Evolutionary conservation across 75 land plant genomes (phyloP), one percentile per base, ranked within the genome.

Genomic region (Cunninghamia lanceolata): DNA sequence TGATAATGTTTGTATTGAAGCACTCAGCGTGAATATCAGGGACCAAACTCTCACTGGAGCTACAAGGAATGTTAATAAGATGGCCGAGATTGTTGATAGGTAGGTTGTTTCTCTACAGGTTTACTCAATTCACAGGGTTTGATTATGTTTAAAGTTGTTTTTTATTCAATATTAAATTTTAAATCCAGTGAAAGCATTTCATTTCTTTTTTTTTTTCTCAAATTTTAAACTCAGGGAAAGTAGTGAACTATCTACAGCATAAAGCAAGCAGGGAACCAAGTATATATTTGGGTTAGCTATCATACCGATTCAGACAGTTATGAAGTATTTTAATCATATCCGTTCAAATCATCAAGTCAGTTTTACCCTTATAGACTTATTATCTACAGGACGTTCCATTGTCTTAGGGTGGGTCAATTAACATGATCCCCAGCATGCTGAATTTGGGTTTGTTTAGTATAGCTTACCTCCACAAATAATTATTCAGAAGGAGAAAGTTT

Each of bases 1-100:
- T 78, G 99, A 98, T 81, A 98, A 96, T 89, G 99, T 98, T 84
- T 98, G 99, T 80, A 98, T 98, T 78, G 99, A 98, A 90, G 99
- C 99, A 4, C 93, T 98, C 35, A 98, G 99, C 88, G 99, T 98
- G 47, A 98, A 95, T 81, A 90, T 98, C 5, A 89, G 99, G 86
- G 93, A 89, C 86, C 99, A 96, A 88, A 98, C 99, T 3, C 89
- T 98, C 16, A 96, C 95, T 38, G 99, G 99, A 13, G 99, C 99
- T 39, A 88, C 91, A 0, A 89, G 99, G 86, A 98, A 98, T 87
- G 88, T 98, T 74, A 93, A 78, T 89, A 90, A 92, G 85, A 94
- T 98, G 85, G 35, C 85, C 2, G 97, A 96, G 85, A 93, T 93
- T 84, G 94, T 98, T 83, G 92, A 96, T 6, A 98, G 93, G 99